Conservation (phyloP, 345 rosid genomes). For the Excoecaria agallocha region DNA sequence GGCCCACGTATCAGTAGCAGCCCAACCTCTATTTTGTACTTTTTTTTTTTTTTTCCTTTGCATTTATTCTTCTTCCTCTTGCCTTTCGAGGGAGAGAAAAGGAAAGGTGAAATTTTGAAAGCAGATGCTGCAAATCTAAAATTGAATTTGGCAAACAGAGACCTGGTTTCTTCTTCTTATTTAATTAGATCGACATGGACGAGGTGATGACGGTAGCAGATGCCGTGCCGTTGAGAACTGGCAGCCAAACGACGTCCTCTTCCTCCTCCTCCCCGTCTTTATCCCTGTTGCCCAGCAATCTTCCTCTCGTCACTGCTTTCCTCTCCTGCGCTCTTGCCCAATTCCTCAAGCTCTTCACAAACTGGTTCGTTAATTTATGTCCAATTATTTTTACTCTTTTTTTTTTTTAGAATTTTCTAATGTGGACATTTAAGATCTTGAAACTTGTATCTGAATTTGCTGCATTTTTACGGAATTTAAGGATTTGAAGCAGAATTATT, state of each 20-base stretch:
- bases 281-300: background rate
- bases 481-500: background rate
- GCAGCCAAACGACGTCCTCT: slow-evolving; percentile 4
- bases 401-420: too few relatives aligned
- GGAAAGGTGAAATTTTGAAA: background rate
- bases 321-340: slow-evolving; percentile 18
- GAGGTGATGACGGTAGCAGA: slow-evolving; percentile 10
- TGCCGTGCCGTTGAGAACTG: background rate
- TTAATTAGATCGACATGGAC: background rate
- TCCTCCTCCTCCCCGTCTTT: background rate
- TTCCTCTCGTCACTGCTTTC: slow-evolving; percentile 14
- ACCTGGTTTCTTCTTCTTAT: background rate
- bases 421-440: background rate
- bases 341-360: slow-evolving; percentile 14
- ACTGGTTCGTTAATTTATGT: slow-evolving; percentile 1
- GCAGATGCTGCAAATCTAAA: background rate
- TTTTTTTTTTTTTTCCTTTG: too few relatives aligned
- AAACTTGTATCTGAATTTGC: background rate
- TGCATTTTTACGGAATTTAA: background rate
- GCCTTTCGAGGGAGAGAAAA: too few relatives aligned
- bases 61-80: too few relatives aligned
- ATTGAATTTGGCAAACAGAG: background rate
- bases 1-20: too few relatives aligned
- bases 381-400: too few relatives aligned
- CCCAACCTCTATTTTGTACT: too few relatives aligned